Evolutionary conservation across 148 eudicot species (phyloP).

Genomic region (Silene uniflora): DNA sequence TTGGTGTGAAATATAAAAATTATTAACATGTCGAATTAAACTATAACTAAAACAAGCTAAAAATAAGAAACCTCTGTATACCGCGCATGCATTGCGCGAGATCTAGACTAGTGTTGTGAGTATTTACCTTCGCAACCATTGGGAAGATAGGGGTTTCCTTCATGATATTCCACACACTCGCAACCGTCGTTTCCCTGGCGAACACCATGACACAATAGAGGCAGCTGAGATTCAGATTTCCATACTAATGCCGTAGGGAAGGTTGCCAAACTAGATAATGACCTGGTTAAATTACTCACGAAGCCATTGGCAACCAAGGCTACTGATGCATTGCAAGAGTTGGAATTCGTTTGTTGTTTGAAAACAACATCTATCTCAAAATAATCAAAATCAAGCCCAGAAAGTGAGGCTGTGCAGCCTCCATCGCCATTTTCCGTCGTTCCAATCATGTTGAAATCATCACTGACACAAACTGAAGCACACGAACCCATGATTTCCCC

Average conservation of each 20-base stretch:
- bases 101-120: too few relatives aligned
- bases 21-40: too few relatives aligned
- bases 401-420: slow-evolving; percentile 35
- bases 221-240: too few relatives aligned
- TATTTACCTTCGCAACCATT: slow-evolving; percentile 23
- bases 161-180: not conserved
- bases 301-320: not conserved
- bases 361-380: slow-evolving; percentile 11
- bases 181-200: not conserved
- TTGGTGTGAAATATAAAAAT: too few relatives aligned
- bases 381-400: not conserved
- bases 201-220: not conserved
- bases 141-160: slow-evolving; percentile 28
- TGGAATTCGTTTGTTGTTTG: not conserved
- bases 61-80: too few relatives aligned
- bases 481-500: slow-evolving; percentile 22
- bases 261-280: not conserved
- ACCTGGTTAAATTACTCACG: not conserved
- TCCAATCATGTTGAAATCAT: not conserved
- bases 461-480: slow-evolving; percentile 30
- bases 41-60: too few relatives aligned
- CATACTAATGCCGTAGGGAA: slow-evolving; percentile 16
- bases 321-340: slow-evolving; percentile 14
- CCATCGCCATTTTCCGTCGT: slow-evolving; percentile 29
- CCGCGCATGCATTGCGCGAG: too few relatives aligned